phyloP scores from a whole-genome alignment of 129 eudicot species.

The Escallonia herrerae region DNA sequence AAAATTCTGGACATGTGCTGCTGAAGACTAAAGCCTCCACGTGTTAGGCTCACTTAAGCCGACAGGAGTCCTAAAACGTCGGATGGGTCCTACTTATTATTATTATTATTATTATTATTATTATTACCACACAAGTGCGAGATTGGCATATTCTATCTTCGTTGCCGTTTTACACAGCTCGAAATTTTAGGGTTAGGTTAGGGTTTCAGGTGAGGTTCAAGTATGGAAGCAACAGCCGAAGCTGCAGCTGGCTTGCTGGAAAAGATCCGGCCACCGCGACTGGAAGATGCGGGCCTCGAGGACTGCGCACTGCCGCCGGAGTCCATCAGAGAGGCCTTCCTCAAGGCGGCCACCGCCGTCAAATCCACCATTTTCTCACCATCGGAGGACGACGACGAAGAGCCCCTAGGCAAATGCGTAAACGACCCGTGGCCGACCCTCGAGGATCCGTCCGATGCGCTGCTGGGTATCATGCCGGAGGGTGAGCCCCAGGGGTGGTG shows the following conservation, averaged over 20 bases:
- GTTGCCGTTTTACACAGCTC: too few relatives aligned
- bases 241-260: slow-evolving; percentile 32
- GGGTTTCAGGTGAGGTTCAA: background rate
- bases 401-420: slow-evolving; percentile 40
- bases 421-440: slow-evolving; percentile 43
- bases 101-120: too few relatives aligned
- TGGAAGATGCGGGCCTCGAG: slow-evolving; percentile 93
- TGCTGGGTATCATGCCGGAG: slow-evolving; percentile 36
- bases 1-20: background rate
- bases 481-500: slow-evolving; percentile 31
- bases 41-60: too few relatives aligned
- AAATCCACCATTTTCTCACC: slow-evolving; percentile 36
- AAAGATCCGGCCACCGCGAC: slow-evolving; percentile 57
- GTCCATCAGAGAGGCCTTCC: slow-evolving; percentile 74
- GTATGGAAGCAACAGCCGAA: slow-evolving; percentile 48
- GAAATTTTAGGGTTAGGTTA: too few relatives aligned
- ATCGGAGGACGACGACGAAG: slow-evolving; percentile 50
- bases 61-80: too few relatives aligned
- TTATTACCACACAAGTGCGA: too few relatives aligned
- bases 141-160: too few relatives aligned
- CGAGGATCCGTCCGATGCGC: slow-evolving; percentile 33
- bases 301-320: slow-evolving; percentile 85
- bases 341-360: slow-evolving; percentile 76
- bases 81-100: too few relatives aligned
- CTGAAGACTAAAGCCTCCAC: background rate